Conservation (phyloP, 1,284 basidiomycete genomes). For the Cystobasidium sp. region DNA sequence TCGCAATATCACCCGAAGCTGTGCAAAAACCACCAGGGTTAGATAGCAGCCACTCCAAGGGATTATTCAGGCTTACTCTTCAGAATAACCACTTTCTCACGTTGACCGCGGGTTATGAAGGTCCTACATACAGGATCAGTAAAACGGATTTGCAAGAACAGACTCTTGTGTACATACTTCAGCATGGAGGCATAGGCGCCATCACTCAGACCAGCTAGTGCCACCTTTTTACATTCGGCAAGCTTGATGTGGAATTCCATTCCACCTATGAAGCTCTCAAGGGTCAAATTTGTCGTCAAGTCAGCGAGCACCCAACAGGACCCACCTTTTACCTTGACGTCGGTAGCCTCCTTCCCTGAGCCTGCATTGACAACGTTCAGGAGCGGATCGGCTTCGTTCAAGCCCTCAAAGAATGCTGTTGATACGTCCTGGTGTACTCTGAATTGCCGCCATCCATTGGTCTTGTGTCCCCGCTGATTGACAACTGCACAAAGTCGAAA, state of each 20-base stretch:
- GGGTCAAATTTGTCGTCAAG: neutral
- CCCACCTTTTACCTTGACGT: slow-evolving; percentile 12
- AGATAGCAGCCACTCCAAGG: neutral
- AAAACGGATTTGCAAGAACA: neutral
- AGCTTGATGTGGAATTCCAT: neutral
- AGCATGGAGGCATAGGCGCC: neutral
- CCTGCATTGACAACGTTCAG: slow-evolving; percentile 15
- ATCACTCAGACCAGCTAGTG: slow-evolving; percentile 2
- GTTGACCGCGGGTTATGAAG: slow-evolving; percentile 4
- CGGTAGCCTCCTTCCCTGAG: slow-evolving; percentile 11
- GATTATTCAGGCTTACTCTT: slow-evolving; percentile 5
- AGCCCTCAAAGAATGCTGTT: slow-evolving; percentile 6
- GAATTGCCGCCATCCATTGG: slow-evolving; percentile 2
- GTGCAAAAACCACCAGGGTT: neutral
- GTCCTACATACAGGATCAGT: neutral
- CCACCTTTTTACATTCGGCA: neutral
- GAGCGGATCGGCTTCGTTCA: slow-evolving; percentile 21
- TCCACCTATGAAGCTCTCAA: neutral
- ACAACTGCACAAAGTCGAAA: neutral
- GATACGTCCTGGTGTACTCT: slow-evolving; percentile 5
- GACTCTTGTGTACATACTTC: neutral
- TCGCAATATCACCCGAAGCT: neutral
- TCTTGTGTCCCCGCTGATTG: neutral
- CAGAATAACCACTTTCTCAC: slow-evolving; percentile 10
- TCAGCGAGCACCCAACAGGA: neutral